Conservation (phyloP, 1,139 yeast species). For the Yamadazyma spencermartinsiae region DNA sequence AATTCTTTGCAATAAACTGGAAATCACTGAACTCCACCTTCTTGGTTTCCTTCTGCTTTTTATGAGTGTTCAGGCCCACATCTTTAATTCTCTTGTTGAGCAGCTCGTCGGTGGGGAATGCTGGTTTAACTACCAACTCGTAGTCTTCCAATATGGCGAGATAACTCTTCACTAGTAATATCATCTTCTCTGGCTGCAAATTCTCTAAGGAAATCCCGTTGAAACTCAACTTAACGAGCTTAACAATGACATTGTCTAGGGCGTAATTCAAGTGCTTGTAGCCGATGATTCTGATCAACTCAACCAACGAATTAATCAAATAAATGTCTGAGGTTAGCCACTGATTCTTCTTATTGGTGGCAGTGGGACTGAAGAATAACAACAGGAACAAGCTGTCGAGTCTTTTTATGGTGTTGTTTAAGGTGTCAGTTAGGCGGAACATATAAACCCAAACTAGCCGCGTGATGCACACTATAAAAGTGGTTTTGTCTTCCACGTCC, state of each 20-base stretch:
- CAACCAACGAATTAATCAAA: slow-evolving; percentile 66
- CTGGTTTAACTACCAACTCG: slow-evolving; percentile 60
- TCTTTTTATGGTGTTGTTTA: slow-evolving; percentile 76
- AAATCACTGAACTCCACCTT: slow-evolving; percentile 24
- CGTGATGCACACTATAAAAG: slow-evolving; percentile 64
- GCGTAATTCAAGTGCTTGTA: slow-evolving; percentile 76
- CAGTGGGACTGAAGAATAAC: slow-evolving; percentile 48
- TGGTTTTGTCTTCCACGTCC: slow-evolving; percentile 56
- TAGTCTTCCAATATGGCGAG: slow-evolving; percentile 65
- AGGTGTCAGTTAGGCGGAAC: slow-evolving; percentile 82
- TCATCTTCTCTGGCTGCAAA: slow-evolving; percentile 66
- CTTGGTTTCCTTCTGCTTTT: slow-evolving; percentile 3
- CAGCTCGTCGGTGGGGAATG: slow-evolving; percentile 70
- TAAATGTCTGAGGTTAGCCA: slow-evolving; percentile 67
- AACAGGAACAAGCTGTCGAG: slow-evolving; percentile 52
- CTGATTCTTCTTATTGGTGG: slow-evolving; percentile 60
- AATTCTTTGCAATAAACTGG: slow-evolving; percentile 39
- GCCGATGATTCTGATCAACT: slow-evolving; percentile 74
- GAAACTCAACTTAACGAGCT: slow-evolving; percentile 55
- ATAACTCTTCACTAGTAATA: slow-evolving; percentile 71
- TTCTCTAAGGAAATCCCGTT: slow-evolving; percentile 60
- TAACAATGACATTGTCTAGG: slow-evolving; percentile 73
- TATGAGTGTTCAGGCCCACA: slow-evolving; percentile 1
- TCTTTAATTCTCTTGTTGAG: slow-evolving; percentile 24
- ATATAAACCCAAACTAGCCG: slow-evolving; percentile 87